Percentiles rank a stretch among this genome's conserved stretches.
Conservation (phyloP, 257 asterid species). For the Pogostemon cablin region DNA sequence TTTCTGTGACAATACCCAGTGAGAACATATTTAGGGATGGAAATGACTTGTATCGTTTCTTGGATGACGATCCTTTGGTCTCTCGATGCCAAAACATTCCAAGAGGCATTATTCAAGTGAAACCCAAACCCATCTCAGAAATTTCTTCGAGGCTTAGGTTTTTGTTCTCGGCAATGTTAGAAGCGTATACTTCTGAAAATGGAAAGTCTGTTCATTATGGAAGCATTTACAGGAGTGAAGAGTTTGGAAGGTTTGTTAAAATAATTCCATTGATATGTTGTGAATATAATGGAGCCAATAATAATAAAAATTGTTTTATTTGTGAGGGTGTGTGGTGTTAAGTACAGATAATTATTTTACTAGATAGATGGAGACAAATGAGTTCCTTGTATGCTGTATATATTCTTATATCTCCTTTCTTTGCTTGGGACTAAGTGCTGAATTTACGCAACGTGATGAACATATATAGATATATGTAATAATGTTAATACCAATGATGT, state of each 20-base stretch:
- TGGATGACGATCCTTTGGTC: slow-evolving; percentile 77
- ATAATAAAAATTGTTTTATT: not conserved
- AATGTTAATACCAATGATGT: not conserved
- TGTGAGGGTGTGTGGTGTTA: not conserved
- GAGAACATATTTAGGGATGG: slow-evolving; percentile 81
- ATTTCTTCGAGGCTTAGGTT: slow-evolving; percentile 76
- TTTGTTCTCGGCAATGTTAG: slow-evolving; percentile 65
- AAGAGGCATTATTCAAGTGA: slow-evolving; percentile 76
- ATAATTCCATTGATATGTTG: not conserved
- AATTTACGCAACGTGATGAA: not conserved
- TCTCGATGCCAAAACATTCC: slow-evolving; percentile 85
- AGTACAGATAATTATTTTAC: not conserved
- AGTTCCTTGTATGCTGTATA: not conserved
- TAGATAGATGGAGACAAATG: not conserved
- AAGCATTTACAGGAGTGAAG: slow-evolving; percentile 92
- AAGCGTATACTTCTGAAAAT: slow-evolving; percentile 82
- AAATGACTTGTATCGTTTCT: slow-evolving; percentile 75
- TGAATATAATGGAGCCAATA: not conserved
- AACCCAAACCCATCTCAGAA: slow-evolving; percentile 81
- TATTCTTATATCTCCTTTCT: not conserved
- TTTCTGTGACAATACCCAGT: slow-evolving; percentile 41
- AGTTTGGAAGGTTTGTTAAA: slow-evolving; percentile 74
- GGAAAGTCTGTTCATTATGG: slow-evolving; percentile 76
- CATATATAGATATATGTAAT: not conserved
- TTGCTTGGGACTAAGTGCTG: not conserved